Evolutionary conservation across 2,329 filamentous ascomycete species (phyloP), one percentile per base, ranked within the genome.

Genomic region (Microascus cirrosus): DNA sequence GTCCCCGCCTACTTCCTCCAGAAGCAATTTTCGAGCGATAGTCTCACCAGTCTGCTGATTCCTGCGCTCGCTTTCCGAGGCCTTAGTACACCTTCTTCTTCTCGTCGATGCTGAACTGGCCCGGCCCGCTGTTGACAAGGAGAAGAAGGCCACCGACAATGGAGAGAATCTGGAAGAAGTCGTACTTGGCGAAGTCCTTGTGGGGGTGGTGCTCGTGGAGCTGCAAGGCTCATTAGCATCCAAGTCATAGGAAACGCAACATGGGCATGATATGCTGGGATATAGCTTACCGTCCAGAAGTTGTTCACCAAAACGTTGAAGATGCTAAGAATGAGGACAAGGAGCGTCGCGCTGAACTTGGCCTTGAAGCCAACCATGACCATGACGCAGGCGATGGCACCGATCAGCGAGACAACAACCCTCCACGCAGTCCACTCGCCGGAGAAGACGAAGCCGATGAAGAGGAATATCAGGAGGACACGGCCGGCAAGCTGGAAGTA

Each of bases 161-260:
- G 56, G 94, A 99, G 58, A 99, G 81, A 67, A 97, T 96, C 80
- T 99, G 94, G 86, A 99, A 99, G 81, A 99, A 99, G 73, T 99
- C 94, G 83, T 99, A 99, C 78, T 99, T 99, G 80, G 94, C 94
- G 71, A 99, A 99, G 75, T 99, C 94, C 84, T 97, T 97, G 82
- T 97, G 93, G 54, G 94, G 94, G 79, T 99, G 94, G 77, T 95
- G 89, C 65, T 93, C 88, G 78, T 97, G 93, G 64, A 99, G 90
- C 89, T 95, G 64, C 6, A n/a, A 32, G 28, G n/a, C 13, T 45
- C 2, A n/a, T 45, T 45, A 45, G 39, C 39, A 18, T 7, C 15
- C 15, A 32, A 18, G 18, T 18, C 15, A 18, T 45, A 7, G 6
- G n/a, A 18, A n/a, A 18, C 18, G n/a, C 39, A 45, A 2, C 39